Conservation (phyloP, 116 monocot species). For the Zostera marina region DNA sequence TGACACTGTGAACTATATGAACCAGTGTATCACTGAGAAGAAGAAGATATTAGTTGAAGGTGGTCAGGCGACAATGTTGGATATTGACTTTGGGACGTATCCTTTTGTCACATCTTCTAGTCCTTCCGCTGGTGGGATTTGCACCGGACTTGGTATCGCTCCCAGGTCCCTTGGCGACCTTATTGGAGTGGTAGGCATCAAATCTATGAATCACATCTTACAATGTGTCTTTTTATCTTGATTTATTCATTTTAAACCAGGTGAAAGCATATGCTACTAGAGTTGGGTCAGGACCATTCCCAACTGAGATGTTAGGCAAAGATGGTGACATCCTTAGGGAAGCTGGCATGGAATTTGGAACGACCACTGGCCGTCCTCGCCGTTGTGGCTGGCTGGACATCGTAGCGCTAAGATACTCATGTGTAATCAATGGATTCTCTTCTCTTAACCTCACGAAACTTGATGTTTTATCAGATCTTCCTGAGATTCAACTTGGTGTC, state of each 20-base stretch:
- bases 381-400: conserved; percentile 99
- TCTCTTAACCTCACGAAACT: conserved; percentile 94
- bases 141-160: conserved; percentile 83
- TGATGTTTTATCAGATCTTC: conserved; percentile 76
- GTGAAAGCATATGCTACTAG: conserved; percentile 93
- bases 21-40: conserved; percentile 43
- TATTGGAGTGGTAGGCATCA: conserved; percentile 65
- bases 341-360: conserved; percentile 93
- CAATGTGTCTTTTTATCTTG: background rate
- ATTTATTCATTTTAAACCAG: conserved; percentile 20
- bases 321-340: conserved; percentile 60
- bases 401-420: conserved; percentile 63
- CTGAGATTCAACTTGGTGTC: conserved; percentile 70
- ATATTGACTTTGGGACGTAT: conserved; percentile 96
- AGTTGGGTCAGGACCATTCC: conserved; percentile 90
- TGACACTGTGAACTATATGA: conserved; percentile 67
- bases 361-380: conserved; percentile 89
- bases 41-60: conserved; percentile 97
- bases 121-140: conserved; percentile 95
- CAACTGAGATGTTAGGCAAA: conserved; percentile 77
- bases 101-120: conserved; percentile 96
- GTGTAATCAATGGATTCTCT: conserved; percentile 83
- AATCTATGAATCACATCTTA: background rate
- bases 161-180: conserved; percentile 64
- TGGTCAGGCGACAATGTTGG: conserved; percentile 95